These are phyloP conservation scores for Quercus rubra DNA, from an alignment of 306 rosid genomes.

Conservation along the genomic window DNA sequence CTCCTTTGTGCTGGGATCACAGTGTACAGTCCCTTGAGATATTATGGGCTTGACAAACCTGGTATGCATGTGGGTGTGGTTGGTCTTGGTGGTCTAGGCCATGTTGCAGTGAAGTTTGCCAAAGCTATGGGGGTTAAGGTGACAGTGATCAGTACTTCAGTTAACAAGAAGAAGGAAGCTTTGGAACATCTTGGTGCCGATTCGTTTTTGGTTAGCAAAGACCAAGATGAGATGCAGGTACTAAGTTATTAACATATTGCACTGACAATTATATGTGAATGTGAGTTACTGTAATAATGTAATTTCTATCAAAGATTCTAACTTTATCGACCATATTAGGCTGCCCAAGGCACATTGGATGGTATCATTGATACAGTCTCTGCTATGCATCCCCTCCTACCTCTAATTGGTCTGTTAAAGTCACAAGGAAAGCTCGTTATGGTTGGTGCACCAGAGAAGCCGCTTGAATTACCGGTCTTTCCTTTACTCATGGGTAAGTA, in stretches of 20 bases:
- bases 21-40: conserved; percentile 27
- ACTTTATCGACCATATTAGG: background rate
- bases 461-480: conserved; percentile 29
- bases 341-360: conserved; percentile 34
- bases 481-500: conserved; percentile 24
- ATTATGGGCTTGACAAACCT: conserved; percentile 6
- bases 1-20: conserved; percentile 32
- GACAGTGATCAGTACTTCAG: conserved; percentile 25
- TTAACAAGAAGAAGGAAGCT: conserved; percentile 18
- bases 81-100: conserved; percentile 34
- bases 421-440: conserved; percentile 44
- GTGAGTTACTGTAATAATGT: too few species aligned
- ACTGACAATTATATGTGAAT: background rate
- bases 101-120: conserved; percentile 26
- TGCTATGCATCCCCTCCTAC: conserved; percentile 36
- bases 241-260: background rate
- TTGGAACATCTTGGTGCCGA: conserved; percentile 24
- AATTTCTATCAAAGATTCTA: background rate
- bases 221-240: conserved; percentile 18
- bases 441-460: conserved; percentile 40
- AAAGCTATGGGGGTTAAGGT: conserved; percentile 29
- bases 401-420: conserved; percentile 40
- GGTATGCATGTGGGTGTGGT: conserved; percentile 22
- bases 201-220: conserved; percentile 20
- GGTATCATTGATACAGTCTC: conserved; percentile 58